Percentiles rank a stretch among this genome's conserved stretches.
These are phyloP conservation scores for Russula foetens DNA, from an alignment of 768 basidiomycete genomes.

Conservation along the genomic window DNA sequence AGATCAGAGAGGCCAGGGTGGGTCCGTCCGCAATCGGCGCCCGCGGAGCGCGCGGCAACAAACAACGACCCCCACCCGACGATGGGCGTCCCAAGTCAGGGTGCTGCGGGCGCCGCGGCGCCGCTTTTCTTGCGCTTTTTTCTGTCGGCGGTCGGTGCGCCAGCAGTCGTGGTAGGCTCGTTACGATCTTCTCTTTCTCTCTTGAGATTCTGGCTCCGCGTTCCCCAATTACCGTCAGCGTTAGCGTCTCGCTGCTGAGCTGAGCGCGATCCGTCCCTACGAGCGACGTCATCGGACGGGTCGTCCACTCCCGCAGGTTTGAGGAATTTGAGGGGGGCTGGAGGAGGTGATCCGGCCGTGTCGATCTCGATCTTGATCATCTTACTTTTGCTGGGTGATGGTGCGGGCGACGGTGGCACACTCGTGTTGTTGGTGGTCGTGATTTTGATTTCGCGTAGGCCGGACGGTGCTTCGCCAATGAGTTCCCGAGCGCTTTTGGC, in stretches of 20 bases:
- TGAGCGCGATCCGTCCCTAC: conserved; percentile 4
- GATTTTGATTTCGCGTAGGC: not conserved
- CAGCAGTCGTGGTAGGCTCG: not conserved
- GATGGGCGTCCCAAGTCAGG: not conserved
- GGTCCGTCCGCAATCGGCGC: not conserved
- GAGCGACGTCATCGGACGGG: conserved; percentile 4
- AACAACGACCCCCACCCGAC: too few relatives aligned
- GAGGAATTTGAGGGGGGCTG: not conserved
- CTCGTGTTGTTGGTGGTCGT: not conserved
- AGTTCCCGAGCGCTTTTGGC: conserved; percentile 10
- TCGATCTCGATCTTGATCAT: too few relatives aligned
- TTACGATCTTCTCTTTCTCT: conserved; percentile 10
- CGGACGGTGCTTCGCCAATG: conserved; percentile 6
- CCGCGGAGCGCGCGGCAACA: conserved; percentile 14
- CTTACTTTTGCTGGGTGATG: not conserved
- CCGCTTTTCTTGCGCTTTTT: conserved; percentile 13
- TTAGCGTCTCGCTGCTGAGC: not conserved
- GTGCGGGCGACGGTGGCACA: not conserved
- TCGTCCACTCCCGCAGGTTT: conserved; percentile 14
- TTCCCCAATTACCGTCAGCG: not conserved
- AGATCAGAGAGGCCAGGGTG: too few relatives aligned
- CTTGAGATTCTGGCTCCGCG: conserved; percentile 9
- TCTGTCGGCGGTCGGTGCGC: not conserved
- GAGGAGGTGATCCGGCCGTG: not conserved
- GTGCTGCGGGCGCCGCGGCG: conserved; percentile 7